Conservation (phyloP, 2,329 filamentous ascomycete species). For the Nothomitra cinnamomea region DNA sequence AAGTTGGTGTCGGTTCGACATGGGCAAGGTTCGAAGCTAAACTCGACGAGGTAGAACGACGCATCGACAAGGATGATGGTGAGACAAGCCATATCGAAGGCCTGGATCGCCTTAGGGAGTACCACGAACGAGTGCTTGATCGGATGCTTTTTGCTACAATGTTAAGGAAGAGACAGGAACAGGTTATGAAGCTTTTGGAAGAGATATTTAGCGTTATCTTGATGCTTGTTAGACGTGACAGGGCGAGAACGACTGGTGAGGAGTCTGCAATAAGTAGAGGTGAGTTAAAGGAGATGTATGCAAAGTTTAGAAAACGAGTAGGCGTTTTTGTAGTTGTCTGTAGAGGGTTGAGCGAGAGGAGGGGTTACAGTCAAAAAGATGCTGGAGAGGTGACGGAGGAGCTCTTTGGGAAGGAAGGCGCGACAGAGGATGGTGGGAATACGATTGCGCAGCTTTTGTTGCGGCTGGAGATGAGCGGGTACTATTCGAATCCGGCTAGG, state of each 20-base stretch:
- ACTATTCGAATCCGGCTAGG: slow-evolving; percentile 29
- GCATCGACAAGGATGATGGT: slow-evolving; percentile 31
- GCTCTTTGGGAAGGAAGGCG: slow-evolving; percentile 16
- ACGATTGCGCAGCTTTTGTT: slow-evolving; percentile 51
- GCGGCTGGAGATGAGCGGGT: slow-evolving; percentile 53
- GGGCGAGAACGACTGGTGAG: slow-evolving; percentile 18
- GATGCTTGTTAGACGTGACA: slow-evolving; percentile 37
- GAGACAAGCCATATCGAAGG: slow-evolving; percentile 37
- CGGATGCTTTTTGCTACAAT: slow-evolving; percentile 58
- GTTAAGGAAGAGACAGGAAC: slow-evolving; percentile 55
- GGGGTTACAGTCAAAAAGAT: slow-evolving; percentile 25
- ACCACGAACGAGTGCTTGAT: slow-evolving; percentile 59
- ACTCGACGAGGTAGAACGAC: slow-evolving; percentile 43
- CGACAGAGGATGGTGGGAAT: slow-evolving; percentile 30
- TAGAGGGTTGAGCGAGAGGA: slow-evolving; percentile 48
- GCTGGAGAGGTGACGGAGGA: slow-evolving; percentile 18
- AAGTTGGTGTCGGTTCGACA: slow-evolving; percentile 53
- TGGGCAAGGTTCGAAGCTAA: slow-evolving; percentile 57
- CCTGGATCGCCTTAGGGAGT: slow-evolving; percentile 47
- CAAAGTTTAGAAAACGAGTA: slow-evolving; percentile 51
- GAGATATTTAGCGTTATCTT: slow-evolving; percentile 61
- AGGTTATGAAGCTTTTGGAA: slow-evolving; percentile 55
- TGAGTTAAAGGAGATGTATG: slow-evolving; percentile 38
- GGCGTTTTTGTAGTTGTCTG: slow-evolving; percentile 60
- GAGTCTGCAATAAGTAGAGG: slow-evolving; percentile 19